Conservation (phyloP, 1,284 basidiomycete species). For the Hemileia vastatrix region DNA sequence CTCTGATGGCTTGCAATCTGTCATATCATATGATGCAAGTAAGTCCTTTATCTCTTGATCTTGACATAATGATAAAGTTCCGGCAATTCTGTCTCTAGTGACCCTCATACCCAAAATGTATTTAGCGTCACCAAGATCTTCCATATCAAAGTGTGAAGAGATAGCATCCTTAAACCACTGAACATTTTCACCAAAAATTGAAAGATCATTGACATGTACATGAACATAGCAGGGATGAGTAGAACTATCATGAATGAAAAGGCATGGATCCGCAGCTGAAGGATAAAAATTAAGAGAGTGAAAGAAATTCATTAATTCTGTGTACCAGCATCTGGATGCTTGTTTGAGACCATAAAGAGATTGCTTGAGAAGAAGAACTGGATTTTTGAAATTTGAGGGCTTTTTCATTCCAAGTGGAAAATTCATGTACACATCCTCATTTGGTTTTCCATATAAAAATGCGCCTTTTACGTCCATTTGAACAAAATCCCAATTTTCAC, state of each 20-base stretch:
- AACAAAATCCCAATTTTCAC: conserved; percentile 41
- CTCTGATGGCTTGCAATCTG: neutral
- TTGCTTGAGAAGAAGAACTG: no score
- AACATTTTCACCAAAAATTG: neutral
- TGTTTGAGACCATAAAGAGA: conserved; percentile 1
- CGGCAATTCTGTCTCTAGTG: no score
- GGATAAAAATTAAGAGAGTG: neutral
- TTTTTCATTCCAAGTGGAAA: no score
- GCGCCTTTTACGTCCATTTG: conserved; percentile 48
- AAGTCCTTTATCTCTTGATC: neutral
- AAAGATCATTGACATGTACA: neutral
- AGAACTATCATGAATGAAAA: no score
- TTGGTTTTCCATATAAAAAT: conserved; percentile 48
- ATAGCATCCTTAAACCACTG: neutral
- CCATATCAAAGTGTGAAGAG: neutral
- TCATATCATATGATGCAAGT: neutral
- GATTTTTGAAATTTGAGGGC: no score
- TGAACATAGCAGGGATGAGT: no score
- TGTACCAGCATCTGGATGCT: neutral
- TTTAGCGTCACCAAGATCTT: neutral
- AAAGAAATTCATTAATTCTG: neutral
- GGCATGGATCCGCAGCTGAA: neutral
- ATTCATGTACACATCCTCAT: no score
- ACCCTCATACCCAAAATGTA: neutral
- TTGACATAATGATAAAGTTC: neutral